Conservation (phyloP, 1,284 basidiomycete genomes). For the Neotropicomus parvogracilis region DNA sequence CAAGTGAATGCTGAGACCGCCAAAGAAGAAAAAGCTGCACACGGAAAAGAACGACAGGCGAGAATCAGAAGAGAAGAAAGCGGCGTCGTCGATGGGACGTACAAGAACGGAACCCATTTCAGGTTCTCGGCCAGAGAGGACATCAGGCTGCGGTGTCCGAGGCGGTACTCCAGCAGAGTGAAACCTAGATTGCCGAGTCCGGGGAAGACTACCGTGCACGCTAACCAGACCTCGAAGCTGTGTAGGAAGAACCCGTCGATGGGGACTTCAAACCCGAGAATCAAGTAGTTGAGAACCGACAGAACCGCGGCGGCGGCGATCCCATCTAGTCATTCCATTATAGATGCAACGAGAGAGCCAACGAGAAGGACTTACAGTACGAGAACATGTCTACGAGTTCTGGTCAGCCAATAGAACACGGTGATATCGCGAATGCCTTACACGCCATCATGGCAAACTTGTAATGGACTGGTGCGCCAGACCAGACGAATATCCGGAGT, state of each 20-base stretch:
- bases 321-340: conserved; percentile 47
- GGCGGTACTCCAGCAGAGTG: conserved; percentile 72
- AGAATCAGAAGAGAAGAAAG: conserved; percentile 33
- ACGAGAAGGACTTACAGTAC: conserved; percentile 51
- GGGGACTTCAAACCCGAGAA: conserved; percentile 62
- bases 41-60: conserved; percentile 1
- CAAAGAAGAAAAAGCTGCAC: conserved; percentile 81
- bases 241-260: conserved; percentile 70
- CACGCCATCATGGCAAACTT: conserved; percentile 75
- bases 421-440: conserved; percentile 44
- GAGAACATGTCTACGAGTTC: conserved; percentile 73
- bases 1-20: conserved; percentile 72
- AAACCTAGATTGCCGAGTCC: conserved; percentile 69
- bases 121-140: conserved; percentile 59
- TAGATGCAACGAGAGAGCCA: not conserved
- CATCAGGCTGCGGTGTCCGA: conserved; percentile 54
- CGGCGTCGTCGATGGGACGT: conserved; percentile 31
- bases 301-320: conserved; percentile 67
- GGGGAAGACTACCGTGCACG: conserved; percentile 74
- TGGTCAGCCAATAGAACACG: conserved; percentile 18
- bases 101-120: conserved; percentile 79
- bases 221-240: conserved; percentile 73
- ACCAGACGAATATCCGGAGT: conserved; percentile 76
- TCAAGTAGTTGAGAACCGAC: conserved; percentile 65
- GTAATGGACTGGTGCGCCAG: conserved; percentile 72